Evolutionary conservation across 2,329 filamentous ascomycete species (phyloP), one percentile per base, ranked within the genome.

Genomic region (Exophiala sp.): DNA sequence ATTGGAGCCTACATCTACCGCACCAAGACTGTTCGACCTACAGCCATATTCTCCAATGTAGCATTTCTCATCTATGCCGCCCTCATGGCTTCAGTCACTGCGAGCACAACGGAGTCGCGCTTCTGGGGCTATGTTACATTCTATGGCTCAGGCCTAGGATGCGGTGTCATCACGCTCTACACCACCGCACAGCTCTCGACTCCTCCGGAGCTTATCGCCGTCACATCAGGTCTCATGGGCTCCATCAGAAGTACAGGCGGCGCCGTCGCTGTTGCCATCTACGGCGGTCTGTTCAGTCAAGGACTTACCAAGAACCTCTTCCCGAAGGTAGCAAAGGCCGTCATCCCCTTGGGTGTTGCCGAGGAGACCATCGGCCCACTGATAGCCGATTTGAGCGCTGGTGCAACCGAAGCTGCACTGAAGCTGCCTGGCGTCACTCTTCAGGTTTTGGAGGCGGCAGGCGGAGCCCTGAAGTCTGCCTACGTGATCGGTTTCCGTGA

Each of bases 81-180:
- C 20, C 43, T 56, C 6, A 59, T 59, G 57, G 53, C 57, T 11
- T 40, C 49, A 12, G 24, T 51, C 1, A 34, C 44, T 9, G 38
- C 55, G 9, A 36, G 18, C 10, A 47, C 34, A n/a, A 21, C 34
- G 3, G 51, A 52, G 10, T 42, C 54, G 3, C 38, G 47, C 38
- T 53, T 59, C 21, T 59, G 57, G 57, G 54, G 50, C 18, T 59
- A 54, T 44, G 40, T 52, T n/a, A 24, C 24, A 5, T 49, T 59
- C 18, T 52, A 54, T 11, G 57, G 57, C 14, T 18, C 43, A 8
- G 57, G 57, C 5, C 39, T 59, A 5, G 57, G 57, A 21, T 49
- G 33, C 11, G 46, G 49, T 34, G 38, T 59, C 16, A 59, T 52
- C 24, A 54, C 44, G 10, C 47, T 59, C 9, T 36, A 48, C 18